A percentile compares a stretch with the other conserved stretches of the same genome.
Conservation (phyloP, 352 stramenopile species). For the Globisporangium abappressorium region DNA sequence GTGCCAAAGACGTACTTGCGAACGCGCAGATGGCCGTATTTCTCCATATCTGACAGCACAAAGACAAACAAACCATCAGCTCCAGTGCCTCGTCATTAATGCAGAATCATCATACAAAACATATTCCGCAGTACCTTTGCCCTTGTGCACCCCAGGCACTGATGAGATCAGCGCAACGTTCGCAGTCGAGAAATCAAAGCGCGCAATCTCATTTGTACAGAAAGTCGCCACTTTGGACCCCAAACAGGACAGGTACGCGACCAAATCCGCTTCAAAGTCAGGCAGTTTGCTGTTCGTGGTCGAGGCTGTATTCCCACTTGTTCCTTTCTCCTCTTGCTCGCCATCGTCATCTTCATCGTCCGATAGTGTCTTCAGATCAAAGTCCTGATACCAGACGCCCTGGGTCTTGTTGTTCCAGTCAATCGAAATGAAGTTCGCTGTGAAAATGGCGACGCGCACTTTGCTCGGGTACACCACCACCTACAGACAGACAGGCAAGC, state of each 20-base stretch:
- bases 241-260: conserved; percentile 57
- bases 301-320: background rate
- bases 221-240: conserved; percentile 42
- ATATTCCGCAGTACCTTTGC: conserved; percentile 36
- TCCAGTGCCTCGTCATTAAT: background rate
- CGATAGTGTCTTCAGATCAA: conserved; percentile 51
- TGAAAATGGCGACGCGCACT: conserved; percentile 81
- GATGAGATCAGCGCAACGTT: conserved; percentile 61
- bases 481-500: conserved; percentile 1
- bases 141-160: conserved; percentile 66
- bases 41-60: conserved; percentile 60
- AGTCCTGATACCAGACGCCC: conserved; percentile 82
- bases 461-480: conserved; percentile 57
- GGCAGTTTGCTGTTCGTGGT: background rate
- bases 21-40: conserved; percentile 76
- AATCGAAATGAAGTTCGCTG: conserved; percentile 76
- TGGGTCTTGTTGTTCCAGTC: conserved; percentile 87
- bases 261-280: conserved; percentile 66
- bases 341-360: conserved; percentile 28
- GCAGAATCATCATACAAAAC: background rate
- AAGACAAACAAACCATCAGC: background rate
- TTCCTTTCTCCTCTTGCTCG: conserved; percentile 24
- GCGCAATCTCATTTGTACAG: conserved; percentile 35
- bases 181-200: conserved; percentile 66
- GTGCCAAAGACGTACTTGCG: conserved; percentile 18